phyloP scores from a whole-genome alignment of 2,329 filamentous ascomycete species.

The Monosporascus sp. region DNA sequence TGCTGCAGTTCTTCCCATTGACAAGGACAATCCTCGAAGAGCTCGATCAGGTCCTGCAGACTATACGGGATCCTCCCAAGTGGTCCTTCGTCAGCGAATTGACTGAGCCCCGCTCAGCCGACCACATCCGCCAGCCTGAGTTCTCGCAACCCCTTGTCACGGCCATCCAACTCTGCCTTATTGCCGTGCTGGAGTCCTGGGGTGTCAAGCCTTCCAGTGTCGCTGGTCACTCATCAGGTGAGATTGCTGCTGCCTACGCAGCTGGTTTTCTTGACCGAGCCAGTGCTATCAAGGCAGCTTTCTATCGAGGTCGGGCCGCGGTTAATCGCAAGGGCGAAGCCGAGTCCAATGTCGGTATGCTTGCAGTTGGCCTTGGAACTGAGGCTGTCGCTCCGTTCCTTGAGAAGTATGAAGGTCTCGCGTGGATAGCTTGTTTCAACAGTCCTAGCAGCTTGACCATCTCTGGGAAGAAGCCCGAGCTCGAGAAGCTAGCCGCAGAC shows the following conservation, averaged over 20 bases:
- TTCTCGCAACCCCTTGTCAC: constrained; percentile 15
- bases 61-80: too few relatives aligned
- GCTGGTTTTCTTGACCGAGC: constrained; percentile 4
- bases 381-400: too few relatives aligned
- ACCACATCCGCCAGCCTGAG: too few relatives aligned
- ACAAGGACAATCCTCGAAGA: too few relatives aligned
- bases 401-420: too few relatives aligned
- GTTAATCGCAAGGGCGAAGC: constrained; percentile 4
- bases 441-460: constrained; percentile 22
- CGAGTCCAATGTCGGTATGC: not conserved
- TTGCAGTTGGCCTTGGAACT: too few relatives aligned
- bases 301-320: constrained; percentile 12
- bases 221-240: constrained; percentile 17
- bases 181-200: constrained; percentile 7
- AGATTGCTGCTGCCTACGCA: constrained; percentile 14
- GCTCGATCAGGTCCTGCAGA: too few relatives aligned
- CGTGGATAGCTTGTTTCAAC: constrained; percentile 25
- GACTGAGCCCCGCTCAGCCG: too few relatives aligned
- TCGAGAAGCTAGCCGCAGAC: not conserved
- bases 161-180: constrained; percentile 8
- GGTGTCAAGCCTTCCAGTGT: constrained; percentile 5
- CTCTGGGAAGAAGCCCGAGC: constrained; percentile 7
- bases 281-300: constrained; percentile 11
- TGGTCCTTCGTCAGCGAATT: too few relatives aligned
- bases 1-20: too few relatives aligned